Conservation (phyloP, 1,139 yeast species). For the Eremothecium gossypii region DNA sequence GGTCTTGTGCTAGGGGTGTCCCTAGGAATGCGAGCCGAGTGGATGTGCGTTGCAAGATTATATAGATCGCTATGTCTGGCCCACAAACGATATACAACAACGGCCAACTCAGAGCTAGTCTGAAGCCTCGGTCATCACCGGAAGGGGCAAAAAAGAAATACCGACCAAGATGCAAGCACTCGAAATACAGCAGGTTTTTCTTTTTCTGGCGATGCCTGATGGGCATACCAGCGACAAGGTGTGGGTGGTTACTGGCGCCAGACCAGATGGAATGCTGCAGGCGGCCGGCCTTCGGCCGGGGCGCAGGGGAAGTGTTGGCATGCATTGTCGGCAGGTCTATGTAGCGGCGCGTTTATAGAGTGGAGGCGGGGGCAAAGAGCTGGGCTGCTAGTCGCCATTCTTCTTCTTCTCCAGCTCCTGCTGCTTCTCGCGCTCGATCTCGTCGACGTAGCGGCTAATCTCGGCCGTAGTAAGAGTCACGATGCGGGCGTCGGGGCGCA, state of each 20-base stretch:
- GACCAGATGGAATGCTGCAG: not conserved
- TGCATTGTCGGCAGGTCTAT: not conserved
- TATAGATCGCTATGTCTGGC: not conserved
- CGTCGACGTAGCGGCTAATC: constrained; percentile 66
- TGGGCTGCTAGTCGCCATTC: constrained; percentile 20
- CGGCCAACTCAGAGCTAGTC: constrained; percentile 1
- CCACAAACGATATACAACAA: not conserved
- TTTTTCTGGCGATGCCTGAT: not conserved
- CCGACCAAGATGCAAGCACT: constrained; percentile 13
- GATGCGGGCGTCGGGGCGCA: constrained; percentile 55
- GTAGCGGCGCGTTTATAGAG: not conserved
- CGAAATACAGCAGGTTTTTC: not conserved
- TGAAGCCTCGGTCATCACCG: not conserved
- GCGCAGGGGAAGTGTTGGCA: not conserved
- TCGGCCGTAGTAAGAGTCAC: constrained; percentile 58
- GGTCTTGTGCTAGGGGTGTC: too few species aligned
- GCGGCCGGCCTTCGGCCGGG: not conserved
- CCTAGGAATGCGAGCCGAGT: too few species aligned
- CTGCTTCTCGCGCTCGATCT: constrained; percentile 77
- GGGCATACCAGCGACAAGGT: not conserved
- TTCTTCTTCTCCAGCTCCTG: constrained; percentile 78
- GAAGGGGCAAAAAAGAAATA: constrained; percentile 2
- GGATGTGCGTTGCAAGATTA: not conserved
- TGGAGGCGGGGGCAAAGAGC: not conserved
- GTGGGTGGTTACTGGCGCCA: not conserved